phyloP scores from a whole-genome alignment of 1,284 basidiomycete genomes.

The Marasmius fiardii region DNA sequence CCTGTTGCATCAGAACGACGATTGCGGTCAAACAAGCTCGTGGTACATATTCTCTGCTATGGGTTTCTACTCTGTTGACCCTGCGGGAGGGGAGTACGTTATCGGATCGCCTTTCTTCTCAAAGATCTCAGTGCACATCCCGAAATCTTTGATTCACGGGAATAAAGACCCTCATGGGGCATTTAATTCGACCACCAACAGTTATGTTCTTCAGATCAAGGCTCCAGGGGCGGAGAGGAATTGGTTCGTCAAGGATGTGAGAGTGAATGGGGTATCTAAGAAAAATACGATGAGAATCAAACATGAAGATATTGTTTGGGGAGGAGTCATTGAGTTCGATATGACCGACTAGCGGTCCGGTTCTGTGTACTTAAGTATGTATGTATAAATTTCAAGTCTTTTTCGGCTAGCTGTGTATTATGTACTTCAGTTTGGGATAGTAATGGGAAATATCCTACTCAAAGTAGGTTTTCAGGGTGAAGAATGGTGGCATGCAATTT shows the following conservation, averaged over 20 bases:
- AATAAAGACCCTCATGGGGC: not conserved
- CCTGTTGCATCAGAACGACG: slow-evolving; percentile 72
- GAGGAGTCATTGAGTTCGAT: not conserved
- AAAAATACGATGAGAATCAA: not conserved
- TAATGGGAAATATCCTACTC: no score
- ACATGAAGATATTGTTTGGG: not conserved
- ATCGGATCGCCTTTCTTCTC: slow-evolving; percentile 51
- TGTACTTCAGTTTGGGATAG: no score
- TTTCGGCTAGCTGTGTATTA: no score
- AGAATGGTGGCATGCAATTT: no score
- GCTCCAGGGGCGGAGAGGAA: slow-evolving; percentile 7
- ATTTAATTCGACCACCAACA: slow-evolving; percentile 9
- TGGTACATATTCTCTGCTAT: slow-evolving; percentile 84
- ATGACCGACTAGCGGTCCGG: not conserved
- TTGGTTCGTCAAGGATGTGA: not conserved
- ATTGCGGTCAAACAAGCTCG: slow-evolving; percentile 87
- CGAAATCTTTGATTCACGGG: slow-evolving; percentile 5
- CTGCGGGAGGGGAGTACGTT: slow-evolving; percentile 70
- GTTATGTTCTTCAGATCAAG: slow-evolving; percentile 7
- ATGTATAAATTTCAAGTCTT: no score
- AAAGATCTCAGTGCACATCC: slow-evolving; percentile 8
- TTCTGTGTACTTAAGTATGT: no score
- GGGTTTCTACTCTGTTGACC: slow-evolving; percentile 87
- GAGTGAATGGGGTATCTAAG: not conserved
- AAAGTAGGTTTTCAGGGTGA: no score